Percentiles rank a stretch among this genome's conserved stretches.
These are phyloP conservation scores for Gillenia trifoliata DNA, from an alignment of 306 rosid genomes.

Conservation along the genomic window DNA sequence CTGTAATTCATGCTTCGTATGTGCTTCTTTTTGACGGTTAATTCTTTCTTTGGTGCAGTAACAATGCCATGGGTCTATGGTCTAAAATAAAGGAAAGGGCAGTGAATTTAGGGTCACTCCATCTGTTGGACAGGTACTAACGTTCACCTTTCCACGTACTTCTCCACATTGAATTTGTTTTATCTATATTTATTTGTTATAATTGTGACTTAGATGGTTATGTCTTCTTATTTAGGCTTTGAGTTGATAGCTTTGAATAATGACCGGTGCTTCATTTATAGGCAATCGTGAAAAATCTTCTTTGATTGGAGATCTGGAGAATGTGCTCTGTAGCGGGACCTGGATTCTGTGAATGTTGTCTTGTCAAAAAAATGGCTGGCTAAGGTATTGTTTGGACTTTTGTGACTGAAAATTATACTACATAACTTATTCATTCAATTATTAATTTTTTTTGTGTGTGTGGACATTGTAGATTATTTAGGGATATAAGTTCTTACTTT, in stretches of 20 bases:
- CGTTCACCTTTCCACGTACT: background rate
- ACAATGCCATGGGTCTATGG: slow-evolving; percentile 89
- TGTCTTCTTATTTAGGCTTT: too few relatives aligned
- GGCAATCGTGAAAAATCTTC: slow-evolving; percentile 80
- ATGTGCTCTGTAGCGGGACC: slow-evolving; percentile 40
- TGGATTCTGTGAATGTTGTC: slow-evolving; percentile 40
- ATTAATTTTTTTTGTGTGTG: background rate
- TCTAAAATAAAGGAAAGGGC: slow-evolving; percentile 68
- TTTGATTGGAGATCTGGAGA: slow-evolving; percentile 61
- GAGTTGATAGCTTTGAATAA: too few relatives aligned
- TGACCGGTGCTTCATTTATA: slow-evolving; percentile 31
- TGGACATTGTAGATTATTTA: too few relatives aligned
- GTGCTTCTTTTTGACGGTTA: too few relatives aligned
- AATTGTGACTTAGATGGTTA: too few relatives aligned
- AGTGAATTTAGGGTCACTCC: slow-evolving; percentile 57
- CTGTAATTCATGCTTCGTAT: too few relatives aligned
- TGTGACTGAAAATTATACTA: background rate
- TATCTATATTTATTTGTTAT: too few relatives aligned
- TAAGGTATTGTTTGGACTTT: slow-evolving; percentile 39
- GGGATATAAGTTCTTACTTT: background rate
- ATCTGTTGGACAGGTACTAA: slow-evolving; percentile 75
- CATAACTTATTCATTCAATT: background rate
- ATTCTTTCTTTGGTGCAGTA: too few relatives aligned
- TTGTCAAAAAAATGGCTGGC: slow-evolving; percentile 78
- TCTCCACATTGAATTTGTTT: background rate